Evolutionary conservation across 768 basidiomycete species (phyloP), one percentile per base, ranked within the genome.

Genomic region (Holtermannia corniformis): DNA sequence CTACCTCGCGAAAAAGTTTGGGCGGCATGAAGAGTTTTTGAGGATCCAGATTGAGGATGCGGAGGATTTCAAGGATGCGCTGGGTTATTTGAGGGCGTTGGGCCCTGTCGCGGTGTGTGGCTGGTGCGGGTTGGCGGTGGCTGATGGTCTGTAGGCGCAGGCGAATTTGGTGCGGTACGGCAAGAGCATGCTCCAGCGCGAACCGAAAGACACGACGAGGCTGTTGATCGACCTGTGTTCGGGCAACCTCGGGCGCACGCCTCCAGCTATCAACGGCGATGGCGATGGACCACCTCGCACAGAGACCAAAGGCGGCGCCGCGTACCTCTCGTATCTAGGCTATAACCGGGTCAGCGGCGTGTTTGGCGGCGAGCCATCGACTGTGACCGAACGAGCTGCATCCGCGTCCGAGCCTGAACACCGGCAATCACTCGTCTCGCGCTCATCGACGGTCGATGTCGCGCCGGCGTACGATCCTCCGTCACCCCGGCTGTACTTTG

Each of bases 21-120:
- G 84, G 25, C 75, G 86, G 20, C 90, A 96, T 60, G 89, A 92
- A 62, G 93, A 96, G 60, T 96, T 90, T 71, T 72, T 99, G 40
- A 78, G 87, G 53, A 92, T 97, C 45, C 85, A 91, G 72, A 86
- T 99, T 45, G 92, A 97, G 72, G 95, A 97, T 73, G 82, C 84
- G 0, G 82, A 80, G 12, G 82, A 89, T 55, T 88, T 82, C 62
- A 76, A 72, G 47, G 90, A 89, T 60, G 95, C 91, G 0, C 74
- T 95, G 56, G 73, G 71, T 20, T 99, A 95, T 73, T 68, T 99
- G 47, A 76, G 88, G 54, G 78, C 78, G 47, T 76, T 95, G 7
- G 88, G 88, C 0, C 79, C 83, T 1, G 85, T 83, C 51, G 82
- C 81, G 22, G 90, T 92, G 66, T 60, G 87, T 78, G 27, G 10